A percentile compares a stretch with the other conserved stretches of the same genome.
Evolutionary conservation across 1,139 yeast genomes (phyloP).

Genomic region (Suhomyces coccinellae): DNA sequence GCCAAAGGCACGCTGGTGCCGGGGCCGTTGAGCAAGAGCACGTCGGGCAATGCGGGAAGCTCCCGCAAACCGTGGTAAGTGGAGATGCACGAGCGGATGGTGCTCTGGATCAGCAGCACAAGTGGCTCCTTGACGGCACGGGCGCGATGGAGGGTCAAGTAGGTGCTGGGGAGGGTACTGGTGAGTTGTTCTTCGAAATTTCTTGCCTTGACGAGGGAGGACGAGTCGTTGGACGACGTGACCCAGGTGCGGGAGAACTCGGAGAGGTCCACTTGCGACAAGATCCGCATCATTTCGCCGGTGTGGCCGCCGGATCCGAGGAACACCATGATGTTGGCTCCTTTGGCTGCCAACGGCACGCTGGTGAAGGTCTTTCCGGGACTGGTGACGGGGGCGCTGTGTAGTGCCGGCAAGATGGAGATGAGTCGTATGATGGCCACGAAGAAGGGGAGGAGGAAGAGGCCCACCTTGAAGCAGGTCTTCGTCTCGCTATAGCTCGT

Average conservation of each 20-base stretch:
- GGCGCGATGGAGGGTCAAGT: constrained; percentile 62
- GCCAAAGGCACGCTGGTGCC: constrained; percentile 87
- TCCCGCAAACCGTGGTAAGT: constrained; percentile 25
- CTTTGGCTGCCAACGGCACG: constrained; percentile 17
- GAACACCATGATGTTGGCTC: constrained; percentile 49
- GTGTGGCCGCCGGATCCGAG: constrained; percentile 93
- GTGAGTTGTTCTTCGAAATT: constrained; percentile 35
- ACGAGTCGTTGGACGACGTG: constrained; percentile 55
- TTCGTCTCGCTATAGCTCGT: constrained; percentile 30
- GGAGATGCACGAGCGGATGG: constrained; percentile 41
- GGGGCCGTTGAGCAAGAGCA: constrained; percentile 84
- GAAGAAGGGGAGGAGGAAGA: constrained; percentile 28
- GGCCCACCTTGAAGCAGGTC: constrained; percentile 23
- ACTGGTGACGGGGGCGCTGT: constrained; percentile 6
- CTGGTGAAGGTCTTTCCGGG: constrained; percentile 4
- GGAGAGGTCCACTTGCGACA: constrained; percentile 36
- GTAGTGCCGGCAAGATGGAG: constrained; percentile 30
- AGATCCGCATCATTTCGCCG: constrained; percentile 83
- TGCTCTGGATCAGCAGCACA: constrained; percentile 52
- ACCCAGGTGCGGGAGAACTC: constrained; percentile 44
- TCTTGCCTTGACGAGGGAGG: constrained; percentile 55
- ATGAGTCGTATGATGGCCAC: constrained; percentile 28
- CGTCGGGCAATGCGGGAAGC: constrained; percentile 40
- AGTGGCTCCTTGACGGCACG: constrained; percentile 71
- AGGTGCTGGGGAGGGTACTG: constrained; percentile 23